These are phyloP conservation scores for Microthlaspi erraticum DNA, from an alignment of 345 rosid genomes.

Conservation along the genomic window DNA sequence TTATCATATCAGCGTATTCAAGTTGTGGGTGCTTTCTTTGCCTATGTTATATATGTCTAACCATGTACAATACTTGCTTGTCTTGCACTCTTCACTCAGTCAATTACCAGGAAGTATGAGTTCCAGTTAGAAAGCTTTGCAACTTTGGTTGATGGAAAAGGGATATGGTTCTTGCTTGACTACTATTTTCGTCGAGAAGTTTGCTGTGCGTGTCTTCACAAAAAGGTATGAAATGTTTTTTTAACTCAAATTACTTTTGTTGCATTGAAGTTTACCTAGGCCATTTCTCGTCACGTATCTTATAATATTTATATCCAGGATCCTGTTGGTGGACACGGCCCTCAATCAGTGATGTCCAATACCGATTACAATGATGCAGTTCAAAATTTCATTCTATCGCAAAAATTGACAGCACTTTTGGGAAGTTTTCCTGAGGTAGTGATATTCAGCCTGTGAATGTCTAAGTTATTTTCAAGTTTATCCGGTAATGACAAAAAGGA, in stretches of 20 bases:
- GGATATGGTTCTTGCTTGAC: conserved; percentile 96
- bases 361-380: conserved; percentile 77
- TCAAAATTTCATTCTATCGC: conserved; percentile 81
- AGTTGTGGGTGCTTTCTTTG: conserved; percentile 1
- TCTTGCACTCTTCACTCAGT: conserved; percentile 53
- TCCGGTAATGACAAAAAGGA: conserved; percentile 1
- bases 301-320: conserved; percentile 48
- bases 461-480: conserved; percentile 4
- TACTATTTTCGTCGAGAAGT: conserved; percentile 84
- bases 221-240: conserved; percentile 50
- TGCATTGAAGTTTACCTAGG: conserved; percentile 13
- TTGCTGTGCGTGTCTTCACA: conserved; percentile 58
- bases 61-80: conserved; percentile 22
- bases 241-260: conserved; percentile 15
- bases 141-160: conserved; percentile 84
- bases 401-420: conserved; percentile 72
- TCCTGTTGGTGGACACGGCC: conserved; percentile 50
- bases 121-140: conserved; percentile 54
- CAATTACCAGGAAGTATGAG: conserved; percentile 65
- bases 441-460: conserved; percentile 20
- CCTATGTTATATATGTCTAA: conserved; percentile 26
- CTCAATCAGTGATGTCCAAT: conserved; percentile 71
- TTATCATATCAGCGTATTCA: conserved; percentile 7
- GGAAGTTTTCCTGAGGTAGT: conserved; percentile 94
- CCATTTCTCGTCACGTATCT: conserved; percentile 22